These are phyloP conservation scores for Marsdenia floribunda DNA, from an alignment of 257 asterid genomes.

Conservation along the genomic window DNA sequence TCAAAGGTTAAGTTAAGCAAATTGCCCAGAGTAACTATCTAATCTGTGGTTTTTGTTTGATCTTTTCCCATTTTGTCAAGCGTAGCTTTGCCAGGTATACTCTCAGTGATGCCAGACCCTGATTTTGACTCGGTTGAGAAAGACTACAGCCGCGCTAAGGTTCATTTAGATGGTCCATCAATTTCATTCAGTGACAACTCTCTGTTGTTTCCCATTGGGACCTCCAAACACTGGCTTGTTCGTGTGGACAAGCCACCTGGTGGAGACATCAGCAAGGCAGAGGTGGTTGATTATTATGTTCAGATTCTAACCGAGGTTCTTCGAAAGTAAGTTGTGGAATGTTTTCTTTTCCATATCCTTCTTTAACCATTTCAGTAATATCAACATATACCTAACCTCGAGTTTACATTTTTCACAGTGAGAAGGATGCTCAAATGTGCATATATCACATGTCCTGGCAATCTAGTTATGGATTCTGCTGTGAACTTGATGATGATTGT, in stretches of 20 bases:
- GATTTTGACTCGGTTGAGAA: conserved; percentile 46
- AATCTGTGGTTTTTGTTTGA: background rate
- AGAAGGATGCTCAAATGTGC: conserved; percentile 91
- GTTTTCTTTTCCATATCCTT: conserved; percentile 2
- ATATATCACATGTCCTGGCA: conserved; percentile 74
- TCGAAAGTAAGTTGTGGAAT: conserved; percentile 61
- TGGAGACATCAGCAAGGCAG: conserved; percentile 55
- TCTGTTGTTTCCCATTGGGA: conserved; percentile 55
- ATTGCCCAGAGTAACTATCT: background rate
- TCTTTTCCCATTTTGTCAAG: background rate
- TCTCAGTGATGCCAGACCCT: conserved; percentile 64
- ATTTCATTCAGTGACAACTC: conserved; percentile 23
- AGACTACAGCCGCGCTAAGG: conserved; percentile 40
- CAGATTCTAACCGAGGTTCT: conserved; percentile 66
- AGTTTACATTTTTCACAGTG: conserved; percentile 40
- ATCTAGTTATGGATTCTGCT: conserved; percentile 76
- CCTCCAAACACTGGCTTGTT: conserved; percentile 71
- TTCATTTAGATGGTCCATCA: conserved; percentile 28
- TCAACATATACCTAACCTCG: conserved; percentile 11
- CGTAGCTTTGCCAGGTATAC: conserved; percentile 60
- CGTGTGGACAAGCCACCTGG: conserved; percentile 59
- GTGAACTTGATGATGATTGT: conserved; percentile 71
- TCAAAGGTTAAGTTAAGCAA: background rate
- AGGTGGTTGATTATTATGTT: conserved; percentile 70
- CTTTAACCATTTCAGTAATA: background rate